Evolutionary conservation across 2,329 filamentous ascomycete species (phyloP).

Genomic region (Arthrocladium fulminans): DNA sequence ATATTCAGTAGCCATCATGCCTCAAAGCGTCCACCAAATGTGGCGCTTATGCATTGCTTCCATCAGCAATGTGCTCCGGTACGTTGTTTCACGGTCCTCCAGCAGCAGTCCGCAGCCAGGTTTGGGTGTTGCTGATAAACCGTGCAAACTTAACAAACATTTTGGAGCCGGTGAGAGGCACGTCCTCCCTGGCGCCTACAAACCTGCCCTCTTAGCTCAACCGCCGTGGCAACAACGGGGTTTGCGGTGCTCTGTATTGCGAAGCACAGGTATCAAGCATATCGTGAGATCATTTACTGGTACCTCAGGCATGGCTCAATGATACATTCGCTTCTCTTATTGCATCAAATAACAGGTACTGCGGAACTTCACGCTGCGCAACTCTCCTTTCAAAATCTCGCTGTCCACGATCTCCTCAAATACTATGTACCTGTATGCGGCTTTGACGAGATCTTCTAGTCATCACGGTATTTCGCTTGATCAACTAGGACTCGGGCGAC

Average conservation of each 20-base stretch:
- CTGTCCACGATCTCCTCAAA: not conserved
- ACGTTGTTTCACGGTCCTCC: not conserved
- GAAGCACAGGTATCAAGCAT: not conserved
- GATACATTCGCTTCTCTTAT: not conserved
- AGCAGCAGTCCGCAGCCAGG: not conserved
- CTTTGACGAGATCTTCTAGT: not conserved
- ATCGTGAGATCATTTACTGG: too few species aligned
- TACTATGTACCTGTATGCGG: not conserved
- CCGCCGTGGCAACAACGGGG: too few species aligned
- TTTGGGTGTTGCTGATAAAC: not conserved
- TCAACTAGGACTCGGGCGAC: not conserved
- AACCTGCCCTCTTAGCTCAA: too few species aligned
- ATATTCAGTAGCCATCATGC: not conserved
- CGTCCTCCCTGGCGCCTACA: too few species aligned
- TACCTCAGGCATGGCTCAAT: not conserved
- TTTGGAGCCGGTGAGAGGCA: not conserved
- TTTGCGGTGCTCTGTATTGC: not conserved
- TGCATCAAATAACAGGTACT: not conserved
- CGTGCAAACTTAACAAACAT: constrained; percentile 3
- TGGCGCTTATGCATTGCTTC: not conserved
- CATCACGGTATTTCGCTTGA: not conserved
- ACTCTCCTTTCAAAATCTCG: not conserved
- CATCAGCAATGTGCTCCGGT: not conserved
- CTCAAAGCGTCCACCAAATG: not conserved
- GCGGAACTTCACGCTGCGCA: not conserved